These are phyloP conservation scores for Pleurotus giganteus DNA, from an alignment of 768 basidiomycete genomes.

Conservation along the genomic window DNA sequence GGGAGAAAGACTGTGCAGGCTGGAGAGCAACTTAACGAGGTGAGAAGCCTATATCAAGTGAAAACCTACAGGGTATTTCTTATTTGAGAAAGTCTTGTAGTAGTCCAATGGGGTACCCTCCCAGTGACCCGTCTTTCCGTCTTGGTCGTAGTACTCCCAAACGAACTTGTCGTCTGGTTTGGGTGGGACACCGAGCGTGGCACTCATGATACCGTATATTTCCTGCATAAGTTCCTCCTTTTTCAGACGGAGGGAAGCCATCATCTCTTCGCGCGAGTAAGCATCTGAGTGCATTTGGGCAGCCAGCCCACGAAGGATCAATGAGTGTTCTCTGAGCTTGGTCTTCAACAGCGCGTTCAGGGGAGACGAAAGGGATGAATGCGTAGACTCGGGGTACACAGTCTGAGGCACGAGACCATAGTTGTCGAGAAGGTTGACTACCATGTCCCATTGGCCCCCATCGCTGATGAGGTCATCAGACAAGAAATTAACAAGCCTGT, in stretches of 20 bases:
- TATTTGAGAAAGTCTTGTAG: constrained; percentile 61
- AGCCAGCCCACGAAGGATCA: constrained; percentile 70
- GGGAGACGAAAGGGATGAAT: constrained; percentile 71
- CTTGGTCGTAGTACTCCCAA: constrained; percentile 88
- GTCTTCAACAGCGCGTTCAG: constrained; percentile 82
- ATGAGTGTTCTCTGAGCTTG: constrained; percentile 88
- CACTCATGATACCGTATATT: constrained; percentile 79
- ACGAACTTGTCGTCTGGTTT: constrained; percentile 65
- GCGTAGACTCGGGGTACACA: constrained; percentile 80
- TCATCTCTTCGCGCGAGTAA: constrained; percentile 44
- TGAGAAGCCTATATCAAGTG: not conserved
- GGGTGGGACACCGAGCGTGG: constrained; percentile 86
- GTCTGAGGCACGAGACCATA: constrained; percentile 89
- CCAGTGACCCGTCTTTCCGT: constrained; percentile 74
- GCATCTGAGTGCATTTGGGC: constrained; percentile 41
- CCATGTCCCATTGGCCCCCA: constrained; percentile 97
- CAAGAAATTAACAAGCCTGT: constrained; percentile 78
- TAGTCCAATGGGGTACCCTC: constrained; percentile 81
- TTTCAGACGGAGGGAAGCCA: constrained; percentile 65
- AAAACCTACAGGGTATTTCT: constrained; percentile 50
- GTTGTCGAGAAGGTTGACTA: constrained; percentile 51
- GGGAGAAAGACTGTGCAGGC: constrained; percentile 80
- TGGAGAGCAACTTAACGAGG: constrained; percentile 19
- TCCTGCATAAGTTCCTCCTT: constrained; percentile 87
- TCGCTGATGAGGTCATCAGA: constrained; percentile 79